phyloP scores from a whole-genome alignment of 805 yeast species.

The Hanseniaspora valbyensis region DNA sequence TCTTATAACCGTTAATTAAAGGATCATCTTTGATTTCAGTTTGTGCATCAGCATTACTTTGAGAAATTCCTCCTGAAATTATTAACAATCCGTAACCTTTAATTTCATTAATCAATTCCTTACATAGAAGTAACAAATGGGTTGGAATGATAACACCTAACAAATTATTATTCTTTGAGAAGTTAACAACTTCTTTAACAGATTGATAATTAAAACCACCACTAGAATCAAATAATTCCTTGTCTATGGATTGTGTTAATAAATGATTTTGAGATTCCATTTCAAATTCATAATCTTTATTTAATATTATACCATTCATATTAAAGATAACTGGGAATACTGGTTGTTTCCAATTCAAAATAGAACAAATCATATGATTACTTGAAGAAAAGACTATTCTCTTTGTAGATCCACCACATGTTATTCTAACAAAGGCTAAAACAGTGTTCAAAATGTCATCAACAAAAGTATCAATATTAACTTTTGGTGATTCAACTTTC shows the following conservation, averaged over 20 bases:
- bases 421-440: slow-evolving; percentile 59
- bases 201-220: slow-evolving; percentile 38
- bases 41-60: slow-evolving; percentile 18
- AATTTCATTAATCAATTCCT: slow-evolving; percentile 61
- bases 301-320: slow-evolving; percentile 50
- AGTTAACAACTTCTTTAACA: slow-evolving; percentile 68
- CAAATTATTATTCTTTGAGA: slow-evolving; percentile 71
- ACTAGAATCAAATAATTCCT: slow-evolving; percentile 15
- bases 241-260: slow-evolving; percentile 7
- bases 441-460: slow-evolving; percentile 61
- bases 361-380: slow-evolving; percentile 83
- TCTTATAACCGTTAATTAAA: slow-evolving; percentile 24
- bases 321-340: slow-evolving; percentile 88
- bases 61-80: slow-evolving; percentile 50
- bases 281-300: slow-evolving; percentile 18
- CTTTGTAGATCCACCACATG: slow-evolving; percentile 37
- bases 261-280: slow-evolving; percentile 28
- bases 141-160: slow-evolving; percentile 73
- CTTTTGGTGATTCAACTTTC: slow-evolving; percentile 33
- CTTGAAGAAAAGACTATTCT: slow-evolving; percentile 76
- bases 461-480: slow-evolving; percentile 59
- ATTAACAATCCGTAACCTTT: slow-evolving; percentile 71
- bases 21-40: slow-evolving; percentile 13
- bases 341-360: slow-evolving; percentile 96
- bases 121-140: slow-evolving; percentile 59